These are phyloP conservation scores for Xylaria sp. DNA, from an alignment of 2,329 filamentous ascomycete genomes.

Conservation along the genomic window DNA sequence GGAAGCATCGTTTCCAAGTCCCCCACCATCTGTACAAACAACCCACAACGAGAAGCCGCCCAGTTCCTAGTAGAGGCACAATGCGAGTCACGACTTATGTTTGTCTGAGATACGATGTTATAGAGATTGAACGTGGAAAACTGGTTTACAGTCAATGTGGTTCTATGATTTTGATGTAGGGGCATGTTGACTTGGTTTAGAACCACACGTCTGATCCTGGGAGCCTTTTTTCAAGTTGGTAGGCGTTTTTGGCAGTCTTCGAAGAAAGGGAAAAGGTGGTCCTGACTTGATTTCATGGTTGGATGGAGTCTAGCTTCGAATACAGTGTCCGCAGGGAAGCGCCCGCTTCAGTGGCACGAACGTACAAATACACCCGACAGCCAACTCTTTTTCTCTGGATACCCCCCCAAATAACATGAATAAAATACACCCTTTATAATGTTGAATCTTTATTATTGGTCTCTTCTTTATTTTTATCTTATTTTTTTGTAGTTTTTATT, in stretches of 20 bases:
- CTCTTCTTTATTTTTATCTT: slow-evolving; percentile 14
- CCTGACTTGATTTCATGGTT: slow-evolving; percentile 22
- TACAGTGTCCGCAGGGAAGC: slow-evolving; percentile 14
- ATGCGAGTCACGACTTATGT: slow-evolving; percentile 33
- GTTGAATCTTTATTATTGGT: slow-evolving; percentile 36
- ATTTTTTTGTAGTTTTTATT: slow-evolving; percentile 32
- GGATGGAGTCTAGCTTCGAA: slow-evolving; percentile 25
- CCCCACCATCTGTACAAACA: slow-evolving; percentile 45
- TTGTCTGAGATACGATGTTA: slow-evolving; percentile 27
- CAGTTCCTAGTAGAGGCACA: slow-evolving; percentile 41
- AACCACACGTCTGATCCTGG: slow-evolving; percentile 14
- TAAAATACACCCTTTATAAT: slow-evolving; percentile 40
- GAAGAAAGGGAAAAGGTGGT: slow-evolving; percentile 28
- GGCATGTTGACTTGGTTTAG: not conserved
- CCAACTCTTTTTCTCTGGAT: slow-evolving; percentile 39
- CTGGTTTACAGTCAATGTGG: slow-evolving; percentile 17
- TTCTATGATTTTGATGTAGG: slow-evolving; percentile 8
- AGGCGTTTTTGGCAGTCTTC: slow-evolving; percentile 27
- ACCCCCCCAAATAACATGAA: slow-evolving; percentile 40
- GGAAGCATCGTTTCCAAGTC: slow-evolving; percentile 45
- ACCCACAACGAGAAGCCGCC: slow-evolving; percentile 44
- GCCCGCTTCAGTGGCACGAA: slow-evolving; percentile 7
- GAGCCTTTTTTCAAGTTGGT: slow-evolving; percentile 22
- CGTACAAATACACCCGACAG: slow-evolving; percentile 19
- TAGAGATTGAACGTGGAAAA: slow-evolving; percentile 23